Evolutionary conservation across 305 asterid species (phyloP).

Genomic region (Stenogyne calaminthoides): DNA sequence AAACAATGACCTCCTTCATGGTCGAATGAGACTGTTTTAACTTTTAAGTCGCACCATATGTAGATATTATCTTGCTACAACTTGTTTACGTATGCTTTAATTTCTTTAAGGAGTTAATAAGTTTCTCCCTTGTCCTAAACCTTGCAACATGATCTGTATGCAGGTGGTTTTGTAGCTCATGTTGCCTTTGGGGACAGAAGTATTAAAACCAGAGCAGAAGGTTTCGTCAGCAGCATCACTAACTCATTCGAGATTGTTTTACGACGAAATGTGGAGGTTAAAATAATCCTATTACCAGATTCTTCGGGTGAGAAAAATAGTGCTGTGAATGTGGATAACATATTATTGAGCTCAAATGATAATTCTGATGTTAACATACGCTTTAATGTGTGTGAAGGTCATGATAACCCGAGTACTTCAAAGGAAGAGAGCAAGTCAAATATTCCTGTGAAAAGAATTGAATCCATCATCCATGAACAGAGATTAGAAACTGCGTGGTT

Average conservation of each 20-base stretch:
- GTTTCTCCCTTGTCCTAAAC: constrained; percentile 2
- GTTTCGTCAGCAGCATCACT: constrained; percentile 85
- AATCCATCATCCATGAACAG: constrained; percentile 81
- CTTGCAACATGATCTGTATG: constrained; percentile 10
- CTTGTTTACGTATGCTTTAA: too few relatives aligned
- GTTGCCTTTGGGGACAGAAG: constrained; percentile 69
- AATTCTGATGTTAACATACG: constrained; percentile 26
- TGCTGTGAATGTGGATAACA: constrained; percentile 31
- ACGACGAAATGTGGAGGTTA: constrained; percentile 74
- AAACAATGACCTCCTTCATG: too few relatives aligned
- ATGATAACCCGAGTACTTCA: constrained; percentile 35
- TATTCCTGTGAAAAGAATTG: constrained; percentile 68
- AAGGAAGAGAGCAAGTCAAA: constrained; percentile 47
- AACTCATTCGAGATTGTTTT: constrained; percentile 79
- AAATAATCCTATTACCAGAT: constrained; percentile 60
- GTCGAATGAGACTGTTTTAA: too few relatives aligned
- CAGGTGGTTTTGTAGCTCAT: constrained; percentile 82
- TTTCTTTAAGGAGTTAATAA: neutral
- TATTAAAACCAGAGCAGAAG: constrained; percentile 80
- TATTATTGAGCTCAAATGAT: constrained; percentile 24
- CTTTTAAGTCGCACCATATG: too few relatives aligned
- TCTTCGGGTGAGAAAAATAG: constrained; percentile 35
- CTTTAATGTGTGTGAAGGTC: constrained; percentile 39
- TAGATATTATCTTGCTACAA: too few relatives aligned
- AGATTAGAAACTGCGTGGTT: constrained; percentile 88